phyloP scores from a whole-genome alignment of 805 yeast species.

The Saturnispora quitensis region DNA sequence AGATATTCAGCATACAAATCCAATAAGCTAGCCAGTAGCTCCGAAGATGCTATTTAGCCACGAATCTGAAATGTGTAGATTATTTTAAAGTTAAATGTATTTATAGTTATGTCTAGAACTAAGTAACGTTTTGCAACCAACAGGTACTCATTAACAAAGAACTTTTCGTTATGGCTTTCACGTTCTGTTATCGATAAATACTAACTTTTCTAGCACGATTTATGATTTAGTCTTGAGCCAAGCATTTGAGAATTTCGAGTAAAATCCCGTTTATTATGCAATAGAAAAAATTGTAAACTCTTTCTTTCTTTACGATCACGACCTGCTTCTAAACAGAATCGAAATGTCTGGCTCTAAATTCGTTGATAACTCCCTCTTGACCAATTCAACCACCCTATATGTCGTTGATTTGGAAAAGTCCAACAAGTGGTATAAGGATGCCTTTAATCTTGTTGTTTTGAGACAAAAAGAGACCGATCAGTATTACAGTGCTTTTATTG shows the following conservation, averaged over 20 bases:
- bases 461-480: constrained; percentile 43
- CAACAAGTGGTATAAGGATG: constrained; percentile 59
- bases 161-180: no score
- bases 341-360: not conserved
- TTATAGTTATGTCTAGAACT: not conserved
- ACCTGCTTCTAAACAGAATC: not conserved
- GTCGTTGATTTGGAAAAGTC: constrained; percentile 73
- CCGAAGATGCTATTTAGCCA: not conserved
- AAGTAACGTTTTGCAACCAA: not conserved
- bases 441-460: constrained; percentile 65
- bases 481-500: constrained; percentile 63
- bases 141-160: no score
- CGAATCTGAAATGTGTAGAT: not conserved
- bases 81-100: not conserved
- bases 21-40: not conserved
- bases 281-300: not conserved
- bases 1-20: constrained; percentile 9
- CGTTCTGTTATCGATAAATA: no score
- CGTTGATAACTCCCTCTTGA: constrained; percentile 31
- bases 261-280: not conserved
- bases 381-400: constrained; percentile 71
- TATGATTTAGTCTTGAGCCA: no score
- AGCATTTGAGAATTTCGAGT: no score
- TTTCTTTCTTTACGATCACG: not conserved
- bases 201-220: no score